Evolutionary conservation across 352 stramenopile genomes (phyloP).

Genomic region (Phytopythium ostracodes): DNA sequence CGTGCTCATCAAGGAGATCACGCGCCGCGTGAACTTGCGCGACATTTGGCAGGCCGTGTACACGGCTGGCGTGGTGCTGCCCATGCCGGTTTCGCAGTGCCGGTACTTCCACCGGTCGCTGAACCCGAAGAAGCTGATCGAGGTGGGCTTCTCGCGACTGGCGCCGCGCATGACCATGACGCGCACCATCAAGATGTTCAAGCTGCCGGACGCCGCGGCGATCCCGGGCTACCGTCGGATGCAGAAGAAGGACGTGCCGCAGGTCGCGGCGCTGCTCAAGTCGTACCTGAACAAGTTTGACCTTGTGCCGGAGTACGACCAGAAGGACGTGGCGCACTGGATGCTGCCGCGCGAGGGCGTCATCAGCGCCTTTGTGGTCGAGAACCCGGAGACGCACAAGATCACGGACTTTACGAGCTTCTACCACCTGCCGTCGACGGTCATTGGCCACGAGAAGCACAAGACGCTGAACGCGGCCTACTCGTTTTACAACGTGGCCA

Average conservation of each 20-base stretch:
- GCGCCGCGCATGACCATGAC: conserved; percentile 96
- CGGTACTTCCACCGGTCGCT: conserved; percentile 98
- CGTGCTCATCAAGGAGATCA: too few relatives aligned
- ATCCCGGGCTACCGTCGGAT: conserved; percentile 61
- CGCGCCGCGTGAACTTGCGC: conserved; percentile 94
- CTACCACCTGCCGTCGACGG: conserved; percentile 97
- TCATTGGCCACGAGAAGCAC: conserved; percentile 96
- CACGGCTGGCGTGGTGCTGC: conserved; percentile 97
- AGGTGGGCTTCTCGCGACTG: conserved; percentile 96
- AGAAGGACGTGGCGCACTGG: conserved; percentile 97
- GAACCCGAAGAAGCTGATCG: conserved; percentile 99
- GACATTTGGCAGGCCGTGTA: conserved; percentile 97
- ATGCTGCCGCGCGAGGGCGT: conserved; percentile 94
- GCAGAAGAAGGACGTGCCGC: conserved; percentile 55
- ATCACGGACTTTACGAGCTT: conserved; percentile 97
- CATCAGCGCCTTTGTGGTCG: conserved; percentile 93
- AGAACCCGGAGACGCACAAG: conserved; percentile 63
- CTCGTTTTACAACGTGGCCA: conserved; percentile 97
- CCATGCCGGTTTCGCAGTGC: conserved; percentile 93
- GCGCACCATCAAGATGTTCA: conserved; percentile 91
- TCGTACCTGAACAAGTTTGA: conserved; percentile 69
- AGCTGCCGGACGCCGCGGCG: conserved; percentile 58
- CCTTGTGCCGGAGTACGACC: conserved; percentile 88
- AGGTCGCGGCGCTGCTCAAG: conserved; percentile 57
- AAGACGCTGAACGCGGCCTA: conserved; percentile 97